Evolutionary conservation across 805 yeast species (phyloP).

Genomic region (Lipomyces orientalis): DNA sequence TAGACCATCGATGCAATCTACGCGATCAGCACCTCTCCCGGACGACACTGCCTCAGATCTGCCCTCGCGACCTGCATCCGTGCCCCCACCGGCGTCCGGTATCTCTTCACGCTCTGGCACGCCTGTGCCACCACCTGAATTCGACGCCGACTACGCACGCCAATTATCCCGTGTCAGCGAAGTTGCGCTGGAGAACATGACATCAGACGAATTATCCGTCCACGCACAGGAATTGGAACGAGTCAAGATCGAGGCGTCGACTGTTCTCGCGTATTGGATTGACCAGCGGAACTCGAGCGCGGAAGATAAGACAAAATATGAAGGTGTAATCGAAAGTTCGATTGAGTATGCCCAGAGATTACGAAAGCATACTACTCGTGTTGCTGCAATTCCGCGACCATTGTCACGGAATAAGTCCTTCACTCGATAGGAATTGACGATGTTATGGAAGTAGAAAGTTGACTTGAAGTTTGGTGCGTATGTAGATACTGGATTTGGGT

Average conservation of each 20-base stretch:
- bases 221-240: constrained; percentile 47
- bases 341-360: constrained; percentile 88
- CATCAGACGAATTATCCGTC: constrained; percentile 47
- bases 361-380: constrained; percentile 51
- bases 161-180: constrained; percentile 46
- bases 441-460: neutral
- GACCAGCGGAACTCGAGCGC: constrained; percentile 55
- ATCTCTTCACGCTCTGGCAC: constrained; percentile 8
- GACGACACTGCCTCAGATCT: neutral
- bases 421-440: neutral
- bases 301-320: constrained; percentile 76
- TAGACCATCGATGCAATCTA: neutral
- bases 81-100: neutral
- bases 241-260: constrained; percentile 50
- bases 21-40: neutral
- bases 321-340: constrained; percentile 84
- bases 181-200: constrained; percentile 48
- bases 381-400: constrained; percentile 35
- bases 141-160: constrained; percentile 37
- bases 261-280: constrained; percentile 57
- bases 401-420: constrained; percentile 22
- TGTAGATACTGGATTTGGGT: neutral
- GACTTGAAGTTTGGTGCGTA: neutral
- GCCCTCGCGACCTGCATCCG: neutral
- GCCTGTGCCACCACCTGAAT: constrained; percentile 21